Percentiles rank a stretch among this genome's conserved stretches.
Conservation (phyloP, 202 grass and related monocot species). For the Elaeis oleifera region DNA sequence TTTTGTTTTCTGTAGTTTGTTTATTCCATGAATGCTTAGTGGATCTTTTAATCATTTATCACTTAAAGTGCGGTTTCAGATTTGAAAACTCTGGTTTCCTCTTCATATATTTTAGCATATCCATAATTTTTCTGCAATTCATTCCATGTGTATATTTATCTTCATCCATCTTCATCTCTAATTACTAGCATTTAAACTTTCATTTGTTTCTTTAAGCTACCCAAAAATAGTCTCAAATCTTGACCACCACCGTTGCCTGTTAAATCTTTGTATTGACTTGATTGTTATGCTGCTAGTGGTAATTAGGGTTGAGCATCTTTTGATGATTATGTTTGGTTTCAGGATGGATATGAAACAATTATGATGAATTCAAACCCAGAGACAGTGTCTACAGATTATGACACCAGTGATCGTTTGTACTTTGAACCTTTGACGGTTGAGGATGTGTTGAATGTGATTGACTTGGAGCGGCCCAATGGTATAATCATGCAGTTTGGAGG, state of each 20-base stretch:
- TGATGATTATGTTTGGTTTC: conserved; percentile 15
- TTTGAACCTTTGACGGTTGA: conserved; percentile 93
- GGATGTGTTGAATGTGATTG: conserved; percentile 89
- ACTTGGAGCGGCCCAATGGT: conserved; percentile 85
- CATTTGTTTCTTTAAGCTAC: no score
- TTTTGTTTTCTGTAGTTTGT: neutral
- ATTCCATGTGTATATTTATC: no score
- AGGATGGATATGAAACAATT: conserved; percentile 90
- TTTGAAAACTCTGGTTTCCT: no score
- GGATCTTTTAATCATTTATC: conserved; percentile 12
- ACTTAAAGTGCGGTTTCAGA: no score
- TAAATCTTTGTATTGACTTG: neutral
- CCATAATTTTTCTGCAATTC: no score
- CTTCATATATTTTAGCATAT: no score
- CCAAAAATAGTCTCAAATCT: no score
- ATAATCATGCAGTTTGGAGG: conserved; percentile 97
- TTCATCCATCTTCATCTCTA: no score
- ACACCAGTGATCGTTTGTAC: conserved; percentile 86
- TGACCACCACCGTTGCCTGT: no score
- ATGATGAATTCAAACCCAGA: conserved; percentile 99
- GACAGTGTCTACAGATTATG: conserved; percentile 97
- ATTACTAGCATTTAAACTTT: no score
- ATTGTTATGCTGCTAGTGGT: neutral
- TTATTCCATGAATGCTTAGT: no score
- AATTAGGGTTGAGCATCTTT: neutral